Percentiles rank a stretch among this genome's conserved stretches.
Evolutionary conservation across 1,284 basidiomycete species (phyloP).

Genomic region (Ustilago hordei): DNA sequence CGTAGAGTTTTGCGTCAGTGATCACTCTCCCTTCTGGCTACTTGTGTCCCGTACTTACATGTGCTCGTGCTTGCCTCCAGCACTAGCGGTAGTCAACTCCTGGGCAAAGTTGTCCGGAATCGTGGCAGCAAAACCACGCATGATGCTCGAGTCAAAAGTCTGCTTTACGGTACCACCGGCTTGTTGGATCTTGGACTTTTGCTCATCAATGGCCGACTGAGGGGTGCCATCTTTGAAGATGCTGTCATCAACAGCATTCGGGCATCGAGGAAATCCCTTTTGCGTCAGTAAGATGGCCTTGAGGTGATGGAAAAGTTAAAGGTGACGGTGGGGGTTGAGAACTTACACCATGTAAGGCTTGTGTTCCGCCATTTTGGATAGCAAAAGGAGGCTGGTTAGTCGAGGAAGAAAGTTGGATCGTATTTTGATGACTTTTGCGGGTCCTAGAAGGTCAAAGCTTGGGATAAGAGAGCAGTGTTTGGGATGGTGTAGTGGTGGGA

Average conservation of each 20-base stretch:
- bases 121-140: constrained; percentile 60
- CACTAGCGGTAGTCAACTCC: constrained; percentile 39
- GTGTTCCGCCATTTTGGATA: constrained; percentile 46
- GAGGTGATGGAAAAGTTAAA: neutral
- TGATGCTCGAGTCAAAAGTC: constrained; percentile 60
- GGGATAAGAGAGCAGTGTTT: neutral
- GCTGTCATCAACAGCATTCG: constrained; percentile 13
- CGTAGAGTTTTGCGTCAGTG: too few relatives aligned
- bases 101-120: constrained; percentile 49
- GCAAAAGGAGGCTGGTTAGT: constrained; percentile 18
- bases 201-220: constrained; percentile 50
- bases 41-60: constrained; percentile 45
- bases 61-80: constrained; percentile 55
- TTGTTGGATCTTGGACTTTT: constrained; percentile 48
- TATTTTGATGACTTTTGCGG: constrained; percentile 1
- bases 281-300: neutral
- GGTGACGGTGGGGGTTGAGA: neutral
- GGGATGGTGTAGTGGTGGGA: constrained; percentile 6
- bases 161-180: constrained; percentile 61
- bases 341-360: constrained; percentile 62
- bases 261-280: neutral
- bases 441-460: neutral
- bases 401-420: constrained; percentile 20
- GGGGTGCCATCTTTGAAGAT: constrained; percentile 60
- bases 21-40: too few relatives aligned